A percentile compares a stretch with the other conserved stretches of the same genome.
phyloP scores from a whole-genome alignment of 1,139 yeast species.

The Debaryomycetaceae sp. region DNA sequence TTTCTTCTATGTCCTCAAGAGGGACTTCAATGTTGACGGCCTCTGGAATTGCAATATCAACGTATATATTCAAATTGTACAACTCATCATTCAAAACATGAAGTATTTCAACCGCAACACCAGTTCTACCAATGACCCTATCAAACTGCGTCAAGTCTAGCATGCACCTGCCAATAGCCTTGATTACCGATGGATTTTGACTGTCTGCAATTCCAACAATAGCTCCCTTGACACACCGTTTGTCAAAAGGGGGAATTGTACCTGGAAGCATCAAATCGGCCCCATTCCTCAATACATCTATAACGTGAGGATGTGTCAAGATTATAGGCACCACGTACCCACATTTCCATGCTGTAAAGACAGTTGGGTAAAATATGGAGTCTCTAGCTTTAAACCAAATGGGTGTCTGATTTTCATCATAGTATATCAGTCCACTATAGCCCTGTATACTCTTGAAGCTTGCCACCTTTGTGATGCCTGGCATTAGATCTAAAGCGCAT shows the following conservation, averaged over 20 bases:
- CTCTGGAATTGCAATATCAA: conserved; percentile 42
- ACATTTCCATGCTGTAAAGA: conserved; percentile 68
- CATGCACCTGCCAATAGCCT: conserved; percentile 72
- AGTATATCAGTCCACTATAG: conserved; percentile 59
- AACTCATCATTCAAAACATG: conserved; percentile 58
- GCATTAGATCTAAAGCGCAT: conserved; percentile 48
- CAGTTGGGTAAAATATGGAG: conserved; percentile 59
- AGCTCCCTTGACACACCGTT: conserved; percentile 40
- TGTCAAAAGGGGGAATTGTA: conserved; percentile 72
- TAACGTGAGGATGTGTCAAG: conserved; percentile 69
- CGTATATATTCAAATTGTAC: conserved; percentile 40
- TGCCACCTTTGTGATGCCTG: conserved; percentile 63
- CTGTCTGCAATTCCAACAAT: conserved; percentile 72
- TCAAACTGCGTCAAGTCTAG: conserved; percentile 46
- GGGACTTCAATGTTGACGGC: conserved; percentile 23
- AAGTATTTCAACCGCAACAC: conserved; percentile 62
- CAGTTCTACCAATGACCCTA: conserved; percentile 51
- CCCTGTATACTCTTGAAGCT: conserved; percentile 56
- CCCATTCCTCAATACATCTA: conserved; percentile 62
- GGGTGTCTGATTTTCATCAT: conserved; percentile 63
- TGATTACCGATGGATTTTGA: conserved; percentile 57
- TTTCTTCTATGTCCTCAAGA: conserved; percentile 14
- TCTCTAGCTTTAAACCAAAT: conserved; percentile 67
- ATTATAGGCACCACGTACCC: conserved; percentile 66
- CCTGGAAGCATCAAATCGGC: conserved; percentile 95